Evolutionary conservation across 768 basidiomycete genomes (phyloP), one percentile per base, ranked within the genome.

Genomic region (Pholiota conissans): DNA sequence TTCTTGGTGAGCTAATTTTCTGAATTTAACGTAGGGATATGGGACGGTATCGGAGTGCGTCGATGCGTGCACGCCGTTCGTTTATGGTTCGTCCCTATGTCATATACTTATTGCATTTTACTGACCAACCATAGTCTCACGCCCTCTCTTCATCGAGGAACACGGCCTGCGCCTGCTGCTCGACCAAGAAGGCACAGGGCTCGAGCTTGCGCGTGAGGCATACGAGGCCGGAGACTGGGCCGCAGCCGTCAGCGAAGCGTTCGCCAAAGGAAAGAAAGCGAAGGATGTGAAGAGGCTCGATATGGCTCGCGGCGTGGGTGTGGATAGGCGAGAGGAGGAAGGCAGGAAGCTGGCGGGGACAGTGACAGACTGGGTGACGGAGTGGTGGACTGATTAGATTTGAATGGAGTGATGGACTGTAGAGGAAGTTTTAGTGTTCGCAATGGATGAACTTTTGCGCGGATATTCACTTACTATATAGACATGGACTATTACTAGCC

Each of bases 211-310:
- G 14, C 81, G 89, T 18, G 73, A 79, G 26, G 74, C 77, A 9
- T 91, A 90, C 63, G 90, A 91, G 67, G 75, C 72, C n/a, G 90
- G 90, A 8, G 82, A 88, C 52, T 91, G 90, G 90, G 84, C 87
- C 0, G 57, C 63, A 9, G 76, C 78, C 6, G 78, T 91, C 13
- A 70, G 78, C 56, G 74, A 84, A 55, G 90, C 90, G n/a, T 85
- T 32, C 13, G 13, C 30, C 30, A 32, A 32, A 13, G 30, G 89
- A 2, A 65, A 67, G 56, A 71, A 65, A 18, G 65, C 68, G 61
- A 86, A 89, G 70, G 71, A 73, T 52, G 60, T 60, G 60, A 84
- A 84, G 71, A 71, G 85, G 34, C 52, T 56, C 26, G 73, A 74
- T n/a, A 79, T 75, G 29, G 67, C 46, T 28, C 55, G 61, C 28